Evolutionary conservation across 352 stramenopile genomes (phyloP), one percentile per base, ranked within the genome.

Genomic region (Globisporangium okanoganense): DNA sequence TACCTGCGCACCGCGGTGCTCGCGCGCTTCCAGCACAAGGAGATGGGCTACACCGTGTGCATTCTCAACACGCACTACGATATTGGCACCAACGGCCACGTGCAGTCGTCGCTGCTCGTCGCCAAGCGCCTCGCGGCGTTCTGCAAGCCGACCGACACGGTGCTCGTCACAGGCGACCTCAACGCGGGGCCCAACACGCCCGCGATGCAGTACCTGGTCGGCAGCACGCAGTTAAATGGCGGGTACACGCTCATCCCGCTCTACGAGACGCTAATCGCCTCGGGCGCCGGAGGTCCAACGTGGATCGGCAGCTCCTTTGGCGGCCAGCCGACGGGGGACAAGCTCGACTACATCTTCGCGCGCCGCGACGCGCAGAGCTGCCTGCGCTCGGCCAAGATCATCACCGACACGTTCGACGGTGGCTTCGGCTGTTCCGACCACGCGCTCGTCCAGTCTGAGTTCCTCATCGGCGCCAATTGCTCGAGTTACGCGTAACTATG

Each of bases 1-100:
- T 92, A 90, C 43, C 47, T 88, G 12, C 78, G 82, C 24, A 67
- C 76, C 1, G 78, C 70, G 10, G 76, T 88, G 35, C 61, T 89
- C 9, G 79, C 69, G 13, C 79, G 82, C 40, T 88, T 92, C 44
- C 66, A 58, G 10, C 64, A 81, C 40, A 74, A 67, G n/a, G 36
- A 27, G 6, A 70, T 51, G 4, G 31, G 49, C 3, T 50, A 65
- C 49, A 71, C 64, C 0, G 62, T 88, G 24, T 92, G 82, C 64
- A 85, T 92, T 65, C 70, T 92, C 53, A 92, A 92, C 67, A 92
- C 82, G 18, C 82, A 90, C 65, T 92, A 76, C 52, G 82, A 92
- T 58, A 87, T 89, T 27, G 67, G 40, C 9, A 66, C 67, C 5
- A 69, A 70, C 16, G 78, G 82, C 47, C 82, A 92, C 29, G 52